These are phyloP conservation scores for Stemphylium vesicarium DNA, from an alignment of 2,329 filamentous ascomycete species.

Conservation along the genomic window DNA sequence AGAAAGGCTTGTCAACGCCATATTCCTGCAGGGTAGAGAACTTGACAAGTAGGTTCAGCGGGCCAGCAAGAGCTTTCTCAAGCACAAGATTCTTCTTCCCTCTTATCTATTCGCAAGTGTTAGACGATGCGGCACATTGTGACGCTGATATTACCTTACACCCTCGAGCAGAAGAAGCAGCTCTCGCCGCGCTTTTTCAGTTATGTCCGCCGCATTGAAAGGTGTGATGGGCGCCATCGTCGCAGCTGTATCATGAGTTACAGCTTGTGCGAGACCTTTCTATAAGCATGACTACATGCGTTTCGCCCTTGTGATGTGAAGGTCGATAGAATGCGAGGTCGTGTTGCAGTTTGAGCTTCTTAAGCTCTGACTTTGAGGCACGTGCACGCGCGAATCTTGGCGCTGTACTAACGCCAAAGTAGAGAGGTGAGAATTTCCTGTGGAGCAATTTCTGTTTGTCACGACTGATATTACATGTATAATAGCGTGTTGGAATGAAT, in stretches of 20 bases:
- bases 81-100: slow-evolving; percentile 99
- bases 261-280: slow-evolving; percentile 6
- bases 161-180: slow-evolving; percentile 90
- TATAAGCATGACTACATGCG: slow-evolving; percentile 15
- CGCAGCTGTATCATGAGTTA: slow-evolving; percentile 15
- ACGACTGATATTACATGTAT: not conserved
- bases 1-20: slow-evolving; percentile 96
- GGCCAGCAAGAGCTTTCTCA: slow-evolving; percentile 86
- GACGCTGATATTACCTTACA: slow-evolving; percentile 69
- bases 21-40: slow-evolving; percentile 96
- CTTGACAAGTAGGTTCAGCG: slow-evolving; percentile 89
- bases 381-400: slow-evolving; percentile 25
- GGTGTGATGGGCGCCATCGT: slow-evolving; percentile 71
- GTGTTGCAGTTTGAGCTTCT: slow-evolving; percentile 6
- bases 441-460: not conserved
- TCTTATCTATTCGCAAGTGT: slow-evolving; percentile 70
- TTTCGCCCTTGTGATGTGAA: slow-evolving; percentile 10
- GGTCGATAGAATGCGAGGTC: slow-evolving; percentile 6
- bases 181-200: slow-evolving; percentile 83
- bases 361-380: slow-evolving; percentile 18
- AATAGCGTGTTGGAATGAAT: not conserved
- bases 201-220: slow-evolving; percentile 78
- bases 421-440: not conserved
- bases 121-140: slow-evolving; percentile 39
- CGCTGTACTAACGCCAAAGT: slow-evolving; percentile 1